A percentile compares a stretch with the other conserved stretches of the same genome.
These are phyloP conservation scores for Fusarium sp. DNA, from an alignment of 2,329 filamentous ascomycete species.

Conservation along the genomic window DNA sequence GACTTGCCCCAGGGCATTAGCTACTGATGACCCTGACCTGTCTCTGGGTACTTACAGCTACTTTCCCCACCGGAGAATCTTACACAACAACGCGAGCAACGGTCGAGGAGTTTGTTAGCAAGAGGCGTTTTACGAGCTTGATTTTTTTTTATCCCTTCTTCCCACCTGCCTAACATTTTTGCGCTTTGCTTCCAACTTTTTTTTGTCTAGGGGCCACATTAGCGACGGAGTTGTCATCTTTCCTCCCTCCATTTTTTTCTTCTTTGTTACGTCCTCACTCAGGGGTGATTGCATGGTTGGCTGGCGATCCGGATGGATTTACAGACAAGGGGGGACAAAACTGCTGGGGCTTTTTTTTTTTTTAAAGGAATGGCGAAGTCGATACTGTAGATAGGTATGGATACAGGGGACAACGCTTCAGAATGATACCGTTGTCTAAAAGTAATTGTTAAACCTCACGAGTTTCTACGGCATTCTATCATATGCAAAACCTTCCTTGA, in stretches of 20 bases:
- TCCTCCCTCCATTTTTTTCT: slow-evolving; percentile 10
- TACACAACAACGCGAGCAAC: slow-evolving; percentile 34
- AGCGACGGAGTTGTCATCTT: slow-evolving; percentile 56
- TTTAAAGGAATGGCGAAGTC: slow-evolving; percentile 10
- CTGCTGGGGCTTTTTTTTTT: not conserved
- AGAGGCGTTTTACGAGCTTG: slow-evolving; percentile 37
- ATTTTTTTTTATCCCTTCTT: slow-evolving; percentile 17
- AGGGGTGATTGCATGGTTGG: slow-evolving; percentile 32
- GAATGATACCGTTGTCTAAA: slow-evolving; percentile 37
- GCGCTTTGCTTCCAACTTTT: slow-evolving; percentile 17
- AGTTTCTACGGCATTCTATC: slow-evolving; percentile 15
- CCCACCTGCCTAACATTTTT: slow-evolving; percentile 12
- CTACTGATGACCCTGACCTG: not conserved
- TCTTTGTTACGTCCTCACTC: slow-evolving; percentile 7
- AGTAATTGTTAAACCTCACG: slow-evolving; percentile 36
- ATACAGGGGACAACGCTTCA: slow-evolving; percentile 28
- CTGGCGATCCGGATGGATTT: slow-evolving; percentile 12
- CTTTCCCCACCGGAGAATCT: slow-evolving; percentile 8
- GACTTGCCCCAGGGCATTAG: not conserved
- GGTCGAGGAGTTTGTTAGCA: slow-evolving; percentile 36
- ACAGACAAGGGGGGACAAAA: slow-evolving; percentile 14
- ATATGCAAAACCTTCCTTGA: not conserved
- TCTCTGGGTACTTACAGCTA: not conserved
- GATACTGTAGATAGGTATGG: slow-evolving; percentile 32
- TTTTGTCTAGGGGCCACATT: slow-evolving; percentile 49